phyloP scores from a whole-genome alignment of 495 filamentous ascomycete genomes.

The Lasiosphaeriaceae sp. region DNA sequence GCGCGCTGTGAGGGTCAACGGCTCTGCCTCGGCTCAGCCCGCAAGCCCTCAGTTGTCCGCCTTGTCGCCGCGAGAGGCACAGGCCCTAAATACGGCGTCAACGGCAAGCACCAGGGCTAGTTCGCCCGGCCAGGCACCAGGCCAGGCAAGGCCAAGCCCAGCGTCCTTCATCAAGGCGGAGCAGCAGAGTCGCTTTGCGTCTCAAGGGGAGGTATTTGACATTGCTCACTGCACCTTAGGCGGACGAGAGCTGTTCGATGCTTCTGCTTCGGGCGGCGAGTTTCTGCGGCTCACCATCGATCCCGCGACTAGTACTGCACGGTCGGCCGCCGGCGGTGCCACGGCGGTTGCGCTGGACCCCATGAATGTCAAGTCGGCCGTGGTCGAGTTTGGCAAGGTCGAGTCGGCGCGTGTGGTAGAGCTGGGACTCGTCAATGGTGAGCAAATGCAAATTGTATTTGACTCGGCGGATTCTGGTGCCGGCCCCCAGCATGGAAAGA shows the following conservation, averaged over 20 bases:
- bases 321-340: neutral
- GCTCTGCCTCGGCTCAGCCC: too few relatives aligned
- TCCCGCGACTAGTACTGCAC: conserved; percentile 4
- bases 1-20: neutral
- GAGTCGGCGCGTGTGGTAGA: conserved; percentile 9
- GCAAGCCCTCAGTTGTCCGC: neutral
- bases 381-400: conserved; percentile 5
- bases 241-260: too few relatives aligned
- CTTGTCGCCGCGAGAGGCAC: neutral
- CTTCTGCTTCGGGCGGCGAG: neutral
- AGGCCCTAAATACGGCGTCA: too few relatives aligned
- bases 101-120: too few relatives aligned
- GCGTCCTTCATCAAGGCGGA: too few relatives aligned
- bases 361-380: conserved; percentile 11
- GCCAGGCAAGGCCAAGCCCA: too few relatives aligned
- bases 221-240: too few relatives aligned
- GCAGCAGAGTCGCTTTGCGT: too few relatives aligned
- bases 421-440: neutral
- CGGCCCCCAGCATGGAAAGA: conserved; percentile 21
- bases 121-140: too few relatives aligned
- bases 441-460: conserved; percentile 11
- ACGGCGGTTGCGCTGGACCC: conserved; percentile 20
- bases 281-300: conserved; percentile 17
- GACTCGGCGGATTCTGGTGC: conserved; percentile 7
- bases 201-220: too few relatives aligned